Evolutionary conservation across 768 basidiomycete genomes (phyloP).

Genomic region (Naematelia encephala): DNA sequence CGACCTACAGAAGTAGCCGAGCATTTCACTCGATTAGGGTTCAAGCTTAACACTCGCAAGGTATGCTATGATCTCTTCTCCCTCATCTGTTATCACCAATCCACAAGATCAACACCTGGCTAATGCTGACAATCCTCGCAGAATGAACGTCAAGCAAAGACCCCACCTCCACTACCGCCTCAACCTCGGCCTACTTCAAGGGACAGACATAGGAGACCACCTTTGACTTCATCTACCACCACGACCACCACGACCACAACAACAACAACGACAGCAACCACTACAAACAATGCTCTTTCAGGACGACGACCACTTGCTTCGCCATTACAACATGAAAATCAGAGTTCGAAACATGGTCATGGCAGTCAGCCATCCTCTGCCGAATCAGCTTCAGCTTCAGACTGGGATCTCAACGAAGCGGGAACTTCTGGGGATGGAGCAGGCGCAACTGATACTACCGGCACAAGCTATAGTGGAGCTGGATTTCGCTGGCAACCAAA

Average conservation of each 20-base stretch:
- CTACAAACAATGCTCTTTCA: background rate
- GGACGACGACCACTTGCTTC: no score
- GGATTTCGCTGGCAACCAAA: background rate
- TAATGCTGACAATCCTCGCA: no score
- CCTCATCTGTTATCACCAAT: background rate
- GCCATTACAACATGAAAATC: background rate
- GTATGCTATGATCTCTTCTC: conserved; percentile 13
- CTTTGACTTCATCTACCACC: background rate
- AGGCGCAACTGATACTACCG: background rate
- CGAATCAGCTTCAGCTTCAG: background rate
- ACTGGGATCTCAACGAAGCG: background rate
- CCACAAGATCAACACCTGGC: no score
- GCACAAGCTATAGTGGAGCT: background rate
- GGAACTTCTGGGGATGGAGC: background rate
- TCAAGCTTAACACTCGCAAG: conserved; percentile 46
- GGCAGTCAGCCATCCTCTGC: no score
- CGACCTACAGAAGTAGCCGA: conserved; percentile 38
- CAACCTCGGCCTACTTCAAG: background rate
- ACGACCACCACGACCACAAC: background rate
- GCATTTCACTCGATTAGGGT: conserved; percentile 40
- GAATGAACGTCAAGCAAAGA: conserved; percentile 14
- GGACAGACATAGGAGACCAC: background rate
- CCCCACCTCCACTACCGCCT: background rate
- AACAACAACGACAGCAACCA: background rate
- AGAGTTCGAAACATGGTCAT: no score